Evolutionary conservation across 2,329 filamentous ascomycete species (phyloP), one percentile per base, ranked within the genome.

Genomic region (Exutisphaerella laricina): DNA sequence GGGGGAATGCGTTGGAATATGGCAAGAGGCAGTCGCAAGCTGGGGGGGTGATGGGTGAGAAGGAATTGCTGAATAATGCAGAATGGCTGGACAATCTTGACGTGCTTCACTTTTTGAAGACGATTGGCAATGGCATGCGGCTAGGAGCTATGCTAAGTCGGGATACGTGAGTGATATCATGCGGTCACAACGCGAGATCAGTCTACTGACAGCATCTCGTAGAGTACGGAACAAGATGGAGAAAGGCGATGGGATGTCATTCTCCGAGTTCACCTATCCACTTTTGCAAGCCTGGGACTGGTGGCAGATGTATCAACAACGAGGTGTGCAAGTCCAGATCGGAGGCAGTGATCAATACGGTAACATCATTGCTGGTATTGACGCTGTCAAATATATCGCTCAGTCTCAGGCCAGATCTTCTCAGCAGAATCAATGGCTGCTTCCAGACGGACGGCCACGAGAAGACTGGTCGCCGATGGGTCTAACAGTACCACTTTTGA

Each of bases 241-340:
- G n/a, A 81, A 81, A 40, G 87, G 88, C 26, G 85, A 92, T 51
- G 94, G 92, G 56, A 90, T 98, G 84, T 94, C 89, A 0, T 85
- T 94, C 57, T 83, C 87, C 25, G 92, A 98, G 62, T 95, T 98
- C 65, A 78, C 81, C 30, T 98, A 98, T 60, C 92, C 94, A 1
- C 69, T 98, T 12, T 79, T 97, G 57, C 92, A 98, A 63, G 88
- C 84, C 16, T 97, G 89, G 84, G 92, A 98, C 64, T 98, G 89
- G 79, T 97, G 87, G 86, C 75, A 85, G 55, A 76, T 97, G 69
- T 94, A 85, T 66, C 74, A 78, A 34, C 72, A 74, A 17, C 76
- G 74, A 39, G 73, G 76, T 35, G 74, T 88, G 7, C 83, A 89
- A 60, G 77, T 97, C 62, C 88, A 98, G 67, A 86, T 98, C 39